phyloP scores from a whole-genome alignment of 1,139 yeast species.

The Spencermartinsiella ligniputridi region DNA sequence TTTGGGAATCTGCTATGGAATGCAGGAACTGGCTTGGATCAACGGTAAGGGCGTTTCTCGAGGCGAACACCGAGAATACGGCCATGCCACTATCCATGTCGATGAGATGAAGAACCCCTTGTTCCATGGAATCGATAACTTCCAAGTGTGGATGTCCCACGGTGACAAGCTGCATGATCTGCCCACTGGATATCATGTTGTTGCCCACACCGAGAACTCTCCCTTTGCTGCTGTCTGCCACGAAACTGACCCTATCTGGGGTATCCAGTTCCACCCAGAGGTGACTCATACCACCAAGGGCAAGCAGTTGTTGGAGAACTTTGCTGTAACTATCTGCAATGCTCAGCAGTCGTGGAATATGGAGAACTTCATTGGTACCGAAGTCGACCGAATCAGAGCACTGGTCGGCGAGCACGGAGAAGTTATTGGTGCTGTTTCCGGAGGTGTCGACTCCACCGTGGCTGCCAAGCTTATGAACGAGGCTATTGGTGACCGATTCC shows the following conservation, averaged over 20 bases:
- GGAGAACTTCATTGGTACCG: constrained; percentile 96
- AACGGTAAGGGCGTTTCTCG: constrained; percentile 93
- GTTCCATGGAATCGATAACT: constrained; percentile 84
- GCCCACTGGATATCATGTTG: constrained; percentile 84
- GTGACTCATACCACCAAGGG: constrained; percentile 96
- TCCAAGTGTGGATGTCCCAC: constrained; percentile 99
- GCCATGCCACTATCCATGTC: constrained; percentile 87
- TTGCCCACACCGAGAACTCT: constrained; percentile 90
- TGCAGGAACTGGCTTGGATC: constrained; percentile 99
- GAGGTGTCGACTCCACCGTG: constrained; percentile 99
- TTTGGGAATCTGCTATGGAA: constrained; percentile 97
- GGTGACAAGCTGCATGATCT: constrained; percentile 91
- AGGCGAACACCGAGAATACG: constrained; percentile 98
- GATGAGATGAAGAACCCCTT: constrained; percentile 63
- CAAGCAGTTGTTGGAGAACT: constrained; percentile 77
- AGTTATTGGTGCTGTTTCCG: constrained; percentile 99
- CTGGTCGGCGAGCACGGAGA: constrained; percentile 97
- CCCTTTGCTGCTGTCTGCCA: constrained; percentile 93
- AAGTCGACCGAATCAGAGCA: constrained; percentile 83
- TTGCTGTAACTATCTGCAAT: constrained; percentile 85
- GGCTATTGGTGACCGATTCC: constrained; percentile 98
- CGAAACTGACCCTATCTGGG: constrained; percentile 68
- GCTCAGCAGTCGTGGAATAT: constrained; percentile 93
- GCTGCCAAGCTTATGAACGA: constrained; percentile 98
- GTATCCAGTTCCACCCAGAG: constrained; percentile 99